These are phyloP conservation scores for Ustilago vetiveriae DNA, from an alignment of 1,284 basidiomycete species.

Conservation along the genomic window DNA sequence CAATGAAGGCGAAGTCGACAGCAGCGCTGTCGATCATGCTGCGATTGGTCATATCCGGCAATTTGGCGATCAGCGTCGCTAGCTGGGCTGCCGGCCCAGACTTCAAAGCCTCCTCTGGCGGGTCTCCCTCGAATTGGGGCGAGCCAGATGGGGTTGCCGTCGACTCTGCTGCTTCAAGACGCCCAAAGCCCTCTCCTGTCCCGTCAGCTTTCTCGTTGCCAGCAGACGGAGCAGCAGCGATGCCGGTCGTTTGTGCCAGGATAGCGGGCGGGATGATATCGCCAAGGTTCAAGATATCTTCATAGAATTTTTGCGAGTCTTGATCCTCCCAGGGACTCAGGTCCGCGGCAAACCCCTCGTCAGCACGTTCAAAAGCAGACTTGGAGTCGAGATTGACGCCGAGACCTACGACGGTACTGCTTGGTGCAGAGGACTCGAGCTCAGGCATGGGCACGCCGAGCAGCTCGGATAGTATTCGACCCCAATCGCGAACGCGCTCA, in stretches of 20 bases:
- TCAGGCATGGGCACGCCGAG: conserved; percentile 82
- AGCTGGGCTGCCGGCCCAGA: conserved; percentile 91
- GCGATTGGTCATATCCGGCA: conserved; percentile 93
- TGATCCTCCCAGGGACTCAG: conserved; percentile 92
- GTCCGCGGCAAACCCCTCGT: conserved; percentile 70
- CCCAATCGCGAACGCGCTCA: conserved; percentile 75
- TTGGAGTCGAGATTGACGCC: conserved; percentile 69
- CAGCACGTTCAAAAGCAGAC: conserved; percentile 67
- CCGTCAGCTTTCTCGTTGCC: conserved; percentile 73
- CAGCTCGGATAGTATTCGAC: conserved; percentile 78
- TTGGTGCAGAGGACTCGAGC: conserved; percentile 77
- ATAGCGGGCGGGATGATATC: conserved; percentile 89
- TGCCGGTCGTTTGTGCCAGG: conserved; percentile 71
- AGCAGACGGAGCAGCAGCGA: background rate
- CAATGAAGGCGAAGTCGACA: conserved; percentile 93
- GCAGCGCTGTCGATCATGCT: conserved; percentile 91
- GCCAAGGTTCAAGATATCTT: conserved; percentile 88
- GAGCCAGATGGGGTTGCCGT: conserved; percentile 23
- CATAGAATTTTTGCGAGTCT: conserved; percentile 92
- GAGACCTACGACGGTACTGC: conserved; percentile 68
- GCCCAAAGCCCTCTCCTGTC: background rate
- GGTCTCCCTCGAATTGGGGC: conserved; percentile 26
- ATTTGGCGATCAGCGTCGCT: conserved; percentile 86
- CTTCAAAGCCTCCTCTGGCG: conserved; percentile 62
- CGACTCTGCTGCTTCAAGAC: background rate